Conservation (phyloP, 2,329 filamentous ascomycete genomes). For the Cucurbitaria berberidis region DNA sequence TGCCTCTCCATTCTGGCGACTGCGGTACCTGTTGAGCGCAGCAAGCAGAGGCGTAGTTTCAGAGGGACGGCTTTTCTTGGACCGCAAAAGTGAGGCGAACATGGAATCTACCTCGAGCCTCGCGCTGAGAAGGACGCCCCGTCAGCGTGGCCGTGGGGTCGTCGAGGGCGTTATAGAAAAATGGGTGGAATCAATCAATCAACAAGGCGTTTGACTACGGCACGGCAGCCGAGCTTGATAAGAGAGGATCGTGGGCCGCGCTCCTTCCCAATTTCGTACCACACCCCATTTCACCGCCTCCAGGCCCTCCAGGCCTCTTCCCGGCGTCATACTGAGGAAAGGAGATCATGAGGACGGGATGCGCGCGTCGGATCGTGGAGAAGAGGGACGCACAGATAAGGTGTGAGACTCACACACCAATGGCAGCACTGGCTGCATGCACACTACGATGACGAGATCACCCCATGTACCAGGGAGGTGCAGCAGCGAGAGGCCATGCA, state of each 20-base stretch:
- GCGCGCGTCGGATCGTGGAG: not conserved
- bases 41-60: constrained; percentile 48
- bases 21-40: constrained; percentile 38
- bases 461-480: constrained; percentile 5
- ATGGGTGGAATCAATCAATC: constrained; percentile 11
- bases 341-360: not conserved
- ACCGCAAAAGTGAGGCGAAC: constrained; percentile 48
- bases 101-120: constrained; percentile 34
- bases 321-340: not conserved
- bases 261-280: constrained; percentile 14
- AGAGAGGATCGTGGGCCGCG: constrained; percentile 13
- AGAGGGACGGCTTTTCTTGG: constrained; percentile 35
- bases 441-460: constrained; percentile 8
- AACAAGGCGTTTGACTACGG: constrained; percentile 15
- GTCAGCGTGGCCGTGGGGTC: constrained; percentile 16
- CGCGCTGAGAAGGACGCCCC: constrained; percentile 12
- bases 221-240: constrained; percentile 12
- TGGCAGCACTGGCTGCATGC: not conserved
- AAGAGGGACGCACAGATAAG: not conserved
- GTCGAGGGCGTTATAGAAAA: constrained; percentile 1
- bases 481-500: constrained; percentile 15
- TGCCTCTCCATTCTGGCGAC: constrained; percentile 29
- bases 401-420: not conserved
- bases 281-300: constrained; percentile 4
- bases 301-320: not conserved